phyloP scores from a whole-genome alignment of 257 asterid species.

The Scutellaria barbata region DNA sequence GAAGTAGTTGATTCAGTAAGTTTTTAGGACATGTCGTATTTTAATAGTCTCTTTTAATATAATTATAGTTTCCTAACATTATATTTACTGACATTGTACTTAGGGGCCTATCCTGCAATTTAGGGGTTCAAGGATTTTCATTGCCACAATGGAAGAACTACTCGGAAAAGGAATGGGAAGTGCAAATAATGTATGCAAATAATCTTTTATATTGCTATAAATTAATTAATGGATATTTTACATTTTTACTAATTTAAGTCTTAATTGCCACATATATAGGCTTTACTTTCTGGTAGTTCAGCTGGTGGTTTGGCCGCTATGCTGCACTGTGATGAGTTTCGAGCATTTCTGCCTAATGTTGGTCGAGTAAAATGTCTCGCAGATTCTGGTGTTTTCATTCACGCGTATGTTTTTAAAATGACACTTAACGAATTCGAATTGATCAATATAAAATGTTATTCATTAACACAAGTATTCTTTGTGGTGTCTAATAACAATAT shows the following conservation, averaged over 20 bases:
- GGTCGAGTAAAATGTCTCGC: constrained; percentile 46
- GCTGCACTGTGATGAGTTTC: constrained; percentile 49
- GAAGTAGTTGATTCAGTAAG: constrained; percentile 39
- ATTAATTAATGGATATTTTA: not conserved
- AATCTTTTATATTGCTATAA: not conserved
- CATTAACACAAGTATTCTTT: not conserved
- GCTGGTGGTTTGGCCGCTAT: constrained; percentile 62
- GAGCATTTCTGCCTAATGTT: constrained; percentile 31
- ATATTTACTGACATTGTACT: not conserved
- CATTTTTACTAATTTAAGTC: not conserved
- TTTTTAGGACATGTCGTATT: not conserved
- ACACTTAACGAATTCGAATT: no score
- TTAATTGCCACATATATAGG: constrained; percentile 35
- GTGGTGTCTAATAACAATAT: not conserved
- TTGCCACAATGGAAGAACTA: constrained; percentile 33
- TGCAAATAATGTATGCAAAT: constrained; percentile 33
- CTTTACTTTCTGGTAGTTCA: constrained; percentile 47
- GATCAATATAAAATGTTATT: no score
- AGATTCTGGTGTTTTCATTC: constrained; percentile 55
- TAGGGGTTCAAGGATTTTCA: constrained; percentile 48
- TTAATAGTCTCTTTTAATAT: not conserved
- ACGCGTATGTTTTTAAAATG: constrained; percentile 34
- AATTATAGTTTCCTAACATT: not conserved
- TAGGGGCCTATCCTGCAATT: constrained; percentile 25
- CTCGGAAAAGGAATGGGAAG: constrained; percentile 39